phyloP scores from a whole-genome alignment of 164 flowering plant species.

The Kalanchoe fedtschenkoi region DNA sequence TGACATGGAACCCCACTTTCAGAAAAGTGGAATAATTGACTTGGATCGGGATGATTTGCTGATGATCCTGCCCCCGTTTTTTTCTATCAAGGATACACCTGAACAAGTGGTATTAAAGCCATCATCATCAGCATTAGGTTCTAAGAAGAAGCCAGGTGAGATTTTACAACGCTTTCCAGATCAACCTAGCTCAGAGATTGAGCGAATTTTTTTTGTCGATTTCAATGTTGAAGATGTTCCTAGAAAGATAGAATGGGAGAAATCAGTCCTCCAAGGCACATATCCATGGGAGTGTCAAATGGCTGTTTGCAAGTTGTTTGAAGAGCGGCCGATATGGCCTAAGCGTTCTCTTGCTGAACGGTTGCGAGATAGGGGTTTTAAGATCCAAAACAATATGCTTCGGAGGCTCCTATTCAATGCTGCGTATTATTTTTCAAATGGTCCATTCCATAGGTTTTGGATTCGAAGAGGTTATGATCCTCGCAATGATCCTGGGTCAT shows the following conservation, averaged over 20 bases:
- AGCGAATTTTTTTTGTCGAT: slow-evolving; percentile 1
- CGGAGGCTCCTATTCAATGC: slow-evolving; percentile 1
- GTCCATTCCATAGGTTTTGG: slow-evolving; percentile 3
- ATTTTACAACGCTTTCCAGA: not conserved
- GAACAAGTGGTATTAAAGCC: slow-evolving; percentile 52
- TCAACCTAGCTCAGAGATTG: not conserved
- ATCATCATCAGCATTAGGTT: not conserved
- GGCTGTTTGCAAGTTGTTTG: slow-evolving; percentile 65
- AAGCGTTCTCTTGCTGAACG: slow-evolving; percentile 37
- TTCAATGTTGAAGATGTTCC: slow-evolving; percentile 23
- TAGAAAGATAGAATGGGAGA: slow-evolving; percentile 58
- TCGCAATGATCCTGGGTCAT: not conserved
- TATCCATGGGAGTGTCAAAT: slow-evolving; percentile 54
- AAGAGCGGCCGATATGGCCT: slow-evolving; percentile 87
- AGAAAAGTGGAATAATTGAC: slow-evolving; percentile 42
- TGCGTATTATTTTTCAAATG: slow-evolving; percentile 1
- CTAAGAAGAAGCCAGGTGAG: not conserved
- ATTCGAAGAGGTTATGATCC: slow-evolving; percentile 5
- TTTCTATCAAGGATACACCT: slow-evolving; percentile 67
- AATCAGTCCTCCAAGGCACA: slow-evolving; percentile 35
- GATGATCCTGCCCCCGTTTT: slow-evolving; percentile 65
- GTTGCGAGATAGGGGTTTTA: not conserved
- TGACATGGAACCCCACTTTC: slow-evolving; percentile 36
- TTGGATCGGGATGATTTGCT: slow-evolving; percentile 58
- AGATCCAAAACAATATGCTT: slow-evolving; percentile 8